A percentile compares a stretch with the other conserved stretches of the same genome.
Conservation (phyloP, 495 filamentous ascomycete species). For the Tuber aestivum region DNA sequence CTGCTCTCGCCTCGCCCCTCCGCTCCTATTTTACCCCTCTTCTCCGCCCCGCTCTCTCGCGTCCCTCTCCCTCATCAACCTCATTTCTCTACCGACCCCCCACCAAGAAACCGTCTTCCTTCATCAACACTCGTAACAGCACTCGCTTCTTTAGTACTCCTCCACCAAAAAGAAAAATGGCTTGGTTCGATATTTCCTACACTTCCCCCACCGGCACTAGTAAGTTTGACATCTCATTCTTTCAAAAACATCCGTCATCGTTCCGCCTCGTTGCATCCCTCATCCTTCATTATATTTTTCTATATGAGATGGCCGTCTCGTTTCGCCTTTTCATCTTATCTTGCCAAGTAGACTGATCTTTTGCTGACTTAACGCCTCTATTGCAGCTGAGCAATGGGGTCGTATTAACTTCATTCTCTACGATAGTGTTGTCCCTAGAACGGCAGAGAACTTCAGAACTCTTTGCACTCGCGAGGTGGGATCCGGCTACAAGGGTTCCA, state of each 20-base stretch:
- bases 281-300: constrained; percentile 1
- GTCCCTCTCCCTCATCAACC: constrained; percentile 46
- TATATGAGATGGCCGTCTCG: neutral
- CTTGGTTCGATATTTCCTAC: constrained; percentile 39
- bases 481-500: constrained; percentile 72
- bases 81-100: constrained; percentile 40
- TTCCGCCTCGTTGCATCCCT: constrained; percentile 11
- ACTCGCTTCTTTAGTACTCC: constrained; percentile 42
- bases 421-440: constrained; percentile 82
- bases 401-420: constrained; percentile 88
- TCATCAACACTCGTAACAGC: constrained; percentile 42
- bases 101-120: constrained; percentile 42
- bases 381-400: constrained; percentile 50
- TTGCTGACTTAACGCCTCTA: constrained; percentile 14
- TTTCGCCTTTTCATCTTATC: constrained; percentile 10
- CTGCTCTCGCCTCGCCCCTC: constrained; percentile 30
- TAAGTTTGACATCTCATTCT: constrained; percentile 23
- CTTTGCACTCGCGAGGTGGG: constrained; percentile 93
- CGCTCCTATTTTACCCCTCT: constrained; percentile 44
- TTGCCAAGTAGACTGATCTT: constrained; percentile 18
- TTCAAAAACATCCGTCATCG: constrained; percentile 1
- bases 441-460: constrained; percentile 86
- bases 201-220: neutral
- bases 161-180: constrained; percentile 30
- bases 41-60: constrained; percentile 48